Conservation (phyloP, 1,139 yeast genomes). For the Pichia sp. region DNA sequence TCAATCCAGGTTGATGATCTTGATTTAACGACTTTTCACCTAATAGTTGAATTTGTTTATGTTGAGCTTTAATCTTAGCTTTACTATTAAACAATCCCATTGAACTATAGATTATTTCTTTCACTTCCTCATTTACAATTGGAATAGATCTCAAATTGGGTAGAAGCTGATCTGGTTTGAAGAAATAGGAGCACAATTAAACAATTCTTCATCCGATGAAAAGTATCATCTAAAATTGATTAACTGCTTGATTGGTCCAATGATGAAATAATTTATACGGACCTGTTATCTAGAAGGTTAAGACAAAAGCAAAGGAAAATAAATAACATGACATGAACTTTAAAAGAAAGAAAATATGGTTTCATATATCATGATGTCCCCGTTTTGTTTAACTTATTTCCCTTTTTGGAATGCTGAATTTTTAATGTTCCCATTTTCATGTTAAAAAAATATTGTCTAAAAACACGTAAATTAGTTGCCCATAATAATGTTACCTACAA, state of each 20-base stretch:
- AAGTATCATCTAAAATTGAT: too few relatives aligned
- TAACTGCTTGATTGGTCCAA: too few relatives aligned
- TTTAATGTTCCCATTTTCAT: too few relatives aligned
- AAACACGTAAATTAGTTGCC: conserved; percentile 2
- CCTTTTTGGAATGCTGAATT: too few relatives aligned
- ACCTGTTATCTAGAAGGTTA: too few relatives aligned
- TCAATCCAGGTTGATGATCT: not conserved
- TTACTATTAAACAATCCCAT: conserved; percentile 12
- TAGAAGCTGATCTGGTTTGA: conserved; percentile 17
- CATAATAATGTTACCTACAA: conserved; percentile 8
- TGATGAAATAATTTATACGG: too few relatives aligned
- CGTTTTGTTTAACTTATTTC: too few relatives aligned
- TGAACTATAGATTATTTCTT: conserved; percentile 7
- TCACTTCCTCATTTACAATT: not conserved
- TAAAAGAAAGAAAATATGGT: too few relatives aligned
- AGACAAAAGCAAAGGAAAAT: too few relatives aligned
- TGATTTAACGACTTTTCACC: not conserved
- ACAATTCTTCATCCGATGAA: too few relatives aligned
- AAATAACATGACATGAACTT: too few relatives aligned
- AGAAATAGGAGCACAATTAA: conserved; percentile 28
- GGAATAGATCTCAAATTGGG: not conserved
- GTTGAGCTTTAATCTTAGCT: conserved; percentile 6
- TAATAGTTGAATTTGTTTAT: conserved; percentile 1
- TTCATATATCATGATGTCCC: too few relatives aligned
- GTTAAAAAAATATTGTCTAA: not conserved